Evolutionary conservation across 2,329 filamentous ascomycete genomes (phyloP), one percentile per base, ranked within the genome.

Genomic region (Alternaria consortialis): DNA sequence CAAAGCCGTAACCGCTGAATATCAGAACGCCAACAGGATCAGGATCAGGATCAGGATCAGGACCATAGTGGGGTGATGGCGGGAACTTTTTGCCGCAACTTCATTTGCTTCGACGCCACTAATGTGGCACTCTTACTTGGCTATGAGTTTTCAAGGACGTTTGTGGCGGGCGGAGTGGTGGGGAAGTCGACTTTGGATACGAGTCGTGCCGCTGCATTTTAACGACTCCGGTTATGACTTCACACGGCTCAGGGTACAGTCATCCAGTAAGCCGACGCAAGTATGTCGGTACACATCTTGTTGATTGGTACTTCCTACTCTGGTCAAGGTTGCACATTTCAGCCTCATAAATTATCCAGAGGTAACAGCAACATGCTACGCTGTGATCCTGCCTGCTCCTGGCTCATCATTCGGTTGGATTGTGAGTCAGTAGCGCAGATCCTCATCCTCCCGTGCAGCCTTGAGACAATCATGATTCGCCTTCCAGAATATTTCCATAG

Each of bases 401-500:
- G 53, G 34, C 53, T 46, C 53, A 57, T 40, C 15, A 44, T 51
- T 39, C 44, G 40, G 46, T 55, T 32, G 31, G 25, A 37, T 9
- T 25, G 36, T 54, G 57, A 63, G 53, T 63, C 57, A 60, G 60
- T 40, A 39, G 37, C 29, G 57, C 53, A 54, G 43, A 56, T 46
- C 53, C 53, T 25, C 43, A 40, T 57, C 48, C 46, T 53, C 32
- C 43, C 17, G 40, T 31, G 12, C 43, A 17, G 53, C 42, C 27
- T 51, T 54, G 48, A 53, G 32, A 32, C 9, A 51, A 47, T 27
- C 31, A 52, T 50, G 47, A 51, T 59, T 43, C 29, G 23, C 42
- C 50, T 56, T 63, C 57, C 27, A 57, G 57, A 57, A 60, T 36
- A 15, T 27, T 60, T 57, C 60, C 43, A 51, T n/a, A 42, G 53